These are phyloP conservation scores for Podaxis sp. DNA, from an alignment of 768 basidiomycete species.

Conservation along the genomic window DNA sequence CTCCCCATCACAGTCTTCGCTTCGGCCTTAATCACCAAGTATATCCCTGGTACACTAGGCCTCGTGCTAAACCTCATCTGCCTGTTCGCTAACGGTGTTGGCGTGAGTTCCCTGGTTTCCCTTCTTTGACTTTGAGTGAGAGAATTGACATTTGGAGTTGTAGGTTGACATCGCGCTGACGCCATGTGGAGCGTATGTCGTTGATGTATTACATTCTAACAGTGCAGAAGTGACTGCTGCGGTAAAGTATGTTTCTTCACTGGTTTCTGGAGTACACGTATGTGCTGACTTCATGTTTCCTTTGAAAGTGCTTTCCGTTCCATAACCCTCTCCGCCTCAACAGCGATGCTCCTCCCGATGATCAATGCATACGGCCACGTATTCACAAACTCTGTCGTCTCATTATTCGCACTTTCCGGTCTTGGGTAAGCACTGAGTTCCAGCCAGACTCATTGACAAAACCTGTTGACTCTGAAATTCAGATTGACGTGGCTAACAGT, in stretches of 20 bases:
- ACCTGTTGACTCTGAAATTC: not conserved
- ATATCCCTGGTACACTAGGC: conserved; percentile 48
- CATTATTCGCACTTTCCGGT: conserved; percentile 46
- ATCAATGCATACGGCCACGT: conserved; percentile 54
- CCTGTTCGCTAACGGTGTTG: conserved; percentile 64
- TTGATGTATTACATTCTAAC: conserved; percentile 58
- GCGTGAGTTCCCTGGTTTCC: conserved; percentile 39
- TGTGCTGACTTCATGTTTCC: not conserved
- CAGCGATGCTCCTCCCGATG: conserved; percentile 50
- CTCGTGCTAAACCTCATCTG: conserved; percentile 51
- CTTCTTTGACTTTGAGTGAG: conserved; percentile 41
- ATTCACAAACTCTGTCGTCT: conserved; percentile 44
- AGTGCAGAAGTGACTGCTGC: conserved; percentile 67
- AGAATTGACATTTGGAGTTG: conserved; percentile 30
- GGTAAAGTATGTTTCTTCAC: conserved; percentile 37
- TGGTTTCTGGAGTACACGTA: not conserved
- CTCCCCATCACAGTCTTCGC: conserved; percentile 52
- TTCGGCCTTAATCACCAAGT: conserved; percentile 51
- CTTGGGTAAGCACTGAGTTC: conserved; percentile 42
- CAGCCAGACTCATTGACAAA: not conserved
- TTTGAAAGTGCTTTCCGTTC: conserved; percentile 45
- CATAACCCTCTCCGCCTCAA: conserved; percentile 39
- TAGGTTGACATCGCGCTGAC: conserved; percentile 59
- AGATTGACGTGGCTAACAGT: conserved; percentile 57
- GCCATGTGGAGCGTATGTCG: conserved; percentile 55